Conservation (phyloP, 768 basidiomycete genomes). For the Lentinula raphanica region DNA sequence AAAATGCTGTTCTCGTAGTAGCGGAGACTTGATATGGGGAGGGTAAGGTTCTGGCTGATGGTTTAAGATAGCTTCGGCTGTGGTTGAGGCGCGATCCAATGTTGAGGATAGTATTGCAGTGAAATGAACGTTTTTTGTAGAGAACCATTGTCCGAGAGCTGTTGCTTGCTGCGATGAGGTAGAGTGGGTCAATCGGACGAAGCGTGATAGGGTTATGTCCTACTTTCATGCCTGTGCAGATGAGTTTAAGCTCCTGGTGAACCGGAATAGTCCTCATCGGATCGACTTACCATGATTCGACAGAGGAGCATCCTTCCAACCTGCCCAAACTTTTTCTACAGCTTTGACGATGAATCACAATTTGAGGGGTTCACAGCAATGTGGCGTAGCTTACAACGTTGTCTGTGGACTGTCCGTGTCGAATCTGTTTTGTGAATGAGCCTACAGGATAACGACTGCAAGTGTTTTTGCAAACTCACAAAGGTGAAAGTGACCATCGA, state of each 20-base stretch:
- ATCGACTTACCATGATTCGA: slow-evolving; percentile 61
- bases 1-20: slow-evolving; percentile 65
- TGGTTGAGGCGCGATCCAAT: slow-evolving; percentile 58
- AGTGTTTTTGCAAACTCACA: slow-evolving; percentile 24
- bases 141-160: slow-evolving; percentile 52
- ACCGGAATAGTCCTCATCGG: background rate
- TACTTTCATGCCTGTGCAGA: slow-evolving; percentile 52
- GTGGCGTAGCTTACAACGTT: slow-evolving; percentile 47
- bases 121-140: slow-evolving; percentile 32
- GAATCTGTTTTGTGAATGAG: slow-evolving; percentile 36
- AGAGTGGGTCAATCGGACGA: background rate
- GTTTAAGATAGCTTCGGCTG: slow-evolving; percentile 51
- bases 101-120: slow-evolving; percentile 61
- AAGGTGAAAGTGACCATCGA: slow-evolving; percentile 37
- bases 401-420: slow-evolving; percentile 76
- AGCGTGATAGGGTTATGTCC: slow-evolving; percentile 12
- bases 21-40: slow-evolving; percentile 39
- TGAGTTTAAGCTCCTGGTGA: background rate
- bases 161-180: slow-evolving; percentile 57
- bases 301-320: slow-evolving; percentile 68
- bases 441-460: background rate
- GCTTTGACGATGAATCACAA: slow-evolving; percentile 11
- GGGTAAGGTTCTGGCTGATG: slow-evolving; percentile 44
- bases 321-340: slow-evolving; percentile 60
- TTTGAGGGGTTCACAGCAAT: background rate